These are phyloP conservation scores for Babesia ovis DNA, from an alignment of 169 alveolate species.

Conservation along the genomic window DNA sequence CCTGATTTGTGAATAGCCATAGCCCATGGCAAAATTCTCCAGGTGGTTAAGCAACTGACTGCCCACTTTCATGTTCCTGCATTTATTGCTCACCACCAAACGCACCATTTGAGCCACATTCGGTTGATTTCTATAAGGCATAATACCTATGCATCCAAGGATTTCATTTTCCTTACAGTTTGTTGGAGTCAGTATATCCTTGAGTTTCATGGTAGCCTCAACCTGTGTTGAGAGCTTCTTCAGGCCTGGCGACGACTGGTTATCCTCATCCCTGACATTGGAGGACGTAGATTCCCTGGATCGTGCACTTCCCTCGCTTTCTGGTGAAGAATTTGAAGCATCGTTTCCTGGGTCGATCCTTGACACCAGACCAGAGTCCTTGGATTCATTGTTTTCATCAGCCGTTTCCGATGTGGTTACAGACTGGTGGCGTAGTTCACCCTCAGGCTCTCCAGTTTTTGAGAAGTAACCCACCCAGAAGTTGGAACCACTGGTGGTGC, in stretches of 20 bases:
- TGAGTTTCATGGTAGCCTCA: slow-evolving; percentile 31
- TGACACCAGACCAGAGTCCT: background rate
- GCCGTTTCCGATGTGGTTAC: background rate
- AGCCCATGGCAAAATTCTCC: slow-evolving; percentile 83
- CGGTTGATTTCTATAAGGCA: slow-evolving; percentile 80
- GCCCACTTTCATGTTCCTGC: slow-evolving; percentile 87
- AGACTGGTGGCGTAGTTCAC: background rate
- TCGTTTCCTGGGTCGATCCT: slow-evolving; percentile 9
- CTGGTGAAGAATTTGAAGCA: background rate
- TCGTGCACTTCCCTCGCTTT: slow-evolving; percentile 3
- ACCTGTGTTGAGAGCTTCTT: background rate
- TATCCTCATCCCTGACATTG: background rate
- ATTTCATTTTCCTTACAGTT: slow-evolving; percentile 67
- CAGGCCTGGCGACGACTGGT: background rate
- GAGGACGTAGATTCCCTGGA: background rate
- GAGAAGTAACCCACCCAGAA: slow-evolving; percentile 89
- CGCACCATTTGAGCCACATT: slow-evolving; percentile 84
- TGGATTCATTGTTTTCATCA: background rate
- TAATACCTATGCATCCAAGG: slow-evolving; percentile 85
- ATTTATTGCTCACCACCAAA: slow-evolving; percentile 82
- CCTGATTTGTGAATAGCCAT: slow-evolving; percentile 83
- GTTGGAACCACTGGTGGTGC: slow-evolving; percentile 77
- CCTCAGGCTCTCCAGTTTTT: slow-evolving; percentile 14
- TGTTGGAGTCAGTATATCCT: slow-evolving; percentile 17
- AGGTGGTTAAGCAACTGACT: slow-evolving; percentile 82